Evolutionary conservation across 1,284 basidiomycete genomes (phyloP).

Genomic region (Irpex sp.): DNA sequence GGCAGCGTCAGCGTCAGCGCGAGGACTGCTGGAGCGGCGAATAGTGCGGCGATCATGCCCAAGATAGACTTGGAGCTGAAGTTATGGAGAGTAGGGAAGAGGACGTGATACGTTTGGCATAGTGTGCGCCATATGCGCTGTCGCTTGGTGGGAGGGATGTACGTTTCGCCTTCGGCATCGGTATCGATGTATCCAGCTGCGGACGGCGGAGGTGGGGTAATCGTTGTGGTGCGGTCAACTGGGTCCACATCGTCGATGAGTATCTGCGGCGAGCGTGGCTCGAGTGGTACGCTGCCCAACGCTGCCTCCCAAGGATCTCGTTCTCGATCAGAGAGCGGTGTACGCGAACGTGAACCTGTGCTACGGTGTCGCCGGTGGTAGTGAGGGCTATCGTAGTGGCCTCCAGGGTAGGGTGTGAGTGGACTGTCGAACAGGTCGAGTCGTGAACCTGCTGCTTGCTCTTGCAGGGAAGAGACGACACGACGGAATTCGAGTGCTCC

Average conservation of each 20-base stretch:
- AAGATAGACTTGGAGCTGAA: conserved; percentile 50
- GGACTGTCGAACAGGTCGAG: conserved; percentile 67
- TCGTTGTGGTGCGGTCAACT: conserved; percentile 18
- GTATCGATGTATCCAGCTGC: conserved; percentile 34
- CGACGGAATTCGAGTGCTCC: conserved; percentile 93
- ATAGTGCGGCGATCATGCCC: conserved; percentile 72
- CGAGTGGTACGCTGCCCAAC: conserved; percentile 41
- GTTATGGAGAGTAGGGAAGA: conserved; percentile 86
- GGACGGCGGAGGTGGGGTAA: conserved; percentile 52
- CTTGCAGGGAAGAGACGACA: conserved; percentile 77
- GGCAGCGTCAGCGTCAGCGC: conserved; percentile 87
- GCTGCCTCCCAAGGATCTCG: conserved; percentile 47
- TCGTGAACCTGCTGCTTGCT: conserved; percentile 54
- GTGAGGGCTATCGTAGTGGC: conserved; percentile 48
- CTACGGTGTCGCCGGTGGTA: not conserved
- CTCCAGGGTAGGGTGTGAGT: conserved; percentile 66
- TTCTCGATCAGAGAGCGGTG: conserved; percentile 20
- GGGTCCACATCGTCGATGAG: conserved; percentile 26
- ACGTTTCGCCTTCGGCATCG: conserved; percentile 41
- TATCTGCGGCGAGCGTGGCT: conserved; percentile 38
- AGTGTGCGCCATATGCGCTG: conserved; percentile 40
- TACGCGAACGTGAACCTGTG: conserved; percentile 25
- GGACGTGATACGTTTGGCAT: conserved; percentile 46
- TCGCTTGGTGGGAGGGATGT: conserved; percentile 34
- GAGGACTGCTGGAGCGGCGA: conserved; percentile 87